These are phyloP conservation scores for Phylloporus sp. DNA, from an alignment of 768 basidiomycete genomes.

Conservation along the genomic window DNA sequence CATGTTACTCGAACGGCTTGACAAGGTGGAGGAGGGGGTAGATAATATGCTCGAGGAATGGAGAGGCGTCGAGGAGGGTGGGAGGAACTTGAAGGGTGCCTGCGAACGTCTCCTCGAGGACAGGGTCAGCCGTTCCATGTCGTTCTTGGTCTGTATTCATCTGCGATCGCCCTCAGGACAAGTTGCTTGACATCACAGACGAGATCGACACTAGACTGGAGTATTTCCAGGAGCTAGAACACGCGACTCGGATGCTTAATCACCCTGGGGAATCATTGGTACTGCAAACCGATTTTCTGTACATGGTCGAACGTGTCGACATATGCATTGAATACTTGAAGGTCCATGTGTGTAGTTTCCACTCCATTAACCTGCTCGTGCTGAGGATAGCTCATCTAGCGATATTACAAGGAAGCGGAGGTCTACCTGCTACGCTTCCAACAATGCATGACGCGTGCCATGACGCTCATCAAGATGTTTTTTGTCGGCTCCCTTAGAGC, in stretches of 20 bases:
- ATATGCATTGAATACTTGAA: constrained; percentile 91
- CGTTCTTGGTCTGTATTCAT: too few relatives aligned
- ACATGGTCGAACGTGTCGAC: constrained; percentile 95
- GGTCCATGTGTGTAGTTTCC: constrained; percentile 60
- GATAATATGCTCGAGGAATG: constrained; percentile 81
- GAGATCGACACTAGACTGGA: constrained; percentile 78
- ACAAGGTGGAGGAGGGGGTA: constrained; percentile 70
- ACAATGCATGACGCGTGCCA: constrained; percentile 95
- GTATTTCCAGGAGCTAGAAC: constrained; percentile 93
- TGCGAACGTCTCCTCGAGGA: constrained; percentile 89
- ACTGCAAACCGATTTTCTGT: constrained; percentile 84
- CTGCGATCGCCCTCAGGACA: constrained; percentile 48
- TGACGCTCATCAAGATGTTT: constrained; percentile 98
- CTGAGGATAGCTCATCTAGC: constrained; percentile 41
- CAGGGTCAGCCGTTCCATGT: constrained; percentile 51
- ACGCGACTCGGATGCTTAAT: constrained; percentile 90
- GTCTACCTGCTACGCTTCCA: constrained; percentile 95
- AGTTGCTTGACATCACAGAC: constrained; percentile 73
- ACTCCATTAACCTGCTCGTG: background rate
- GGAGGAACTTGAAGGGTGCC: constrained; percentile 84
- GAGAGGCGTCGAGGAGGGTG: constrained; percentile 88
- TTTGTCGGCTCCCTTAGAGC: constrained; percentile 83
- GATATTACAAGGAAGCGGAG: constrained; percentile 89
- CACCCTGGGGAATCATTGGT: constrained; percentile 91
- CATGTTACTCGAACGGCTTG: constrained; percentile 62